Evolutionary conservation across 768 basidiomycete genomes (phyloP).

Genomic region (Porphyrellus cyaneotinctus): DNA sequence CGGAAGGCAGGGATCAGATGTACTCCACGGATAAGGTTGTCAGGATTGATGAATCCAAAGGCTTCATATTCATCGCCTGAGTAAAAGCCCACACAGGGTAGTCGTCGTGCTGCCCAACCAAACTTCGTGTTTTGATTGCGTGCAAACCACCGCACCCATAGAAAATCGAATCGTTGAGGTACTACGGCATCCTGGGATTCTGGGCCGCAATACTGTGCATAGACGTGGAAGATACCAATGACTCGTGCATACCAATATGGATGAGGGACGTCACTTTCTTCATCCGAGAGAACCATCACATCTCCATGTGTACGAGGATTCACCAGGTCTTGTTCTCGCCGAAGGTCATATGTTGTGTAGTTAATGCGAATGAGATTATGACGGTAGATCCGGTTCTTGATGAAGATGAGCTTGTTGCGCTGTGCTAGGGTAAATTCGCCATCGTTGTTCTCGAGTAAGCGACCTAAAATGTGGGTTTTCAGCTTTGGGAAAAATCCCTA

Average conservation of each 20-base stretch:
- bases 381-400: no score
- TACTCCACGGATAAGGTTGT: not conserved
- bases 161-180: no score
- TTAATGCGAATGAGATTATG: no score
- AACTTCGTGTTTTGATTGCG: not conserved
- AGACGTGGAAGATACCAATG: not conserved
- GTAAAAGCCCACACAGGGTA: not conserved
- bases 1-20: not conserved
- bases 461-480: no score
- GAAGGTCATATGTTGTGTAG: conserved; percentile 24
- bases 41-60: not conserved
- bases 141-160: not conserved
- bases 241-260: conserved; percentile 23
- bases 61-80: not conserved
- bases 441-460: no score
- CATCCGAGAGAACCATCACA: conserved; percentile 35
- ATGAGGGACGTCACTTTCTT: conserved; percentile 22
- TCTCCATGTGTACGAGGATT: conserved; percentile 35
- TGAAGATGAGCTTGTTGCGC: no score
- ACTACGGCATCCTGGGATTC: not conserved
- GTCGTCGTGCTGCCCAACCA: not conserved
- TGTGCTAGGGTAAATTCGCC: no score
- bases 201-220: not conserved
- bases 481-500: no score
- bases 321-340: conserved; percentile 35